Evolutionary conservation across 306 rosid species (phyloP).

Genomic region (Cercis canadensis): DNA sequence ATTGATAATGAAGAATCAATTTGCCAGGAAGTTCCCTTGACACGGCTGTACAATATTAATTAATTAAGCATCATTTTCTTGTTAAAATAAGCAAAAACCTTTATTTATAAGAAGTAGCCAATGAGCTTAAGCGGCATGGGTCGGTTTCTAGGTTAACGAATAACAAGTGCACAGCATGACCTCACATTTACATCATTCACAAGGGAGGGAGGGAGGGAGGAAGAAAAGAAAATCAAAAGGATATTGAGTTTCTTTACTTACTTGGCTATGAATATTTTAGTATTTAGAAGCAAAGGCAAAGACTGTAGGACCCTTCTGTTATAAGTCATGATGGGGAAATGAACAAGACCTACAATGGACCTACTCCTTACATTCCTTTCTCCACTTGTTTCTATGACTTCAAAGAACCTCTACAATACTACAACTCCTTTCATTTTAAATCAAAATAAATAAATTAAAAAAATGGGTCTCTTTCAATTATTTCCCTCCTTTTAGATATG

Average conservation of each 20-base stretch:
- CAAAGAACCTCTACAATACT: constrained; percentile 28
- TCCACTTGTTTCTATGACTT: constrained; percentile 32
- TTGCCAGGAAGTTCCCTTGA: background rate
- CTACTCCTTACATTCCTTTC: constrained; percentile 51
- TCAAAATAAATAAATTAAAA: background rate
- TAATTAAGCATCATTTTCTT: background rate
- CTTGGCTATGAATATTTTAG: constrained; percentile 15
- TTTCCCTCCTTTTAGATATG: background rate
- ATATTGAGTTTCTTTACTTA: background rate
- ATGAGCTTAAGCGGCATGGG: constrained; percentile 10
- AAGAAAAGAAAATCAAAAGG: constrained; percentile 1
- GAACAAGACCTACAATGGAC: constrained; percentile 50
- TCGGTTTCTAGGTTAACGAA: constrained; percentile 16
- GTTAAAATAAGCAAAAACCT: background rate
- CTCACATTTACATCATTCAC: constrained; percentile 54
- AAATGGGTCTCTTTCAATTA: no score
- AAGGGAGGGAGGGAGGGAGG: background rate
- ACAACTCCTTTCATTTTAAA: background rate
- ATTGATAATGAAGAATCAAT: background rate
- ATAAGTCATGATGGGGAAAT: constrained; percentile 50
- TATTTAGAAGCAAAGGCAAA: constrained; percentile 20
- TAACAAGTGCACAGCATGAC: constrained; percentile 57
- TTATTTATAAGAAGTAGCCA: background rate
- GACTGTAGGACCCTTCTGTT: constrained; percentile 43
- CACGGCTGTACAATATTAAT: no score